Evolutionary conservation across 495 filamentous ascomycete genomes (phyloP), one percentile per base, ranked within the genome.

Genomic region (Copromyces sp.): DNA sequence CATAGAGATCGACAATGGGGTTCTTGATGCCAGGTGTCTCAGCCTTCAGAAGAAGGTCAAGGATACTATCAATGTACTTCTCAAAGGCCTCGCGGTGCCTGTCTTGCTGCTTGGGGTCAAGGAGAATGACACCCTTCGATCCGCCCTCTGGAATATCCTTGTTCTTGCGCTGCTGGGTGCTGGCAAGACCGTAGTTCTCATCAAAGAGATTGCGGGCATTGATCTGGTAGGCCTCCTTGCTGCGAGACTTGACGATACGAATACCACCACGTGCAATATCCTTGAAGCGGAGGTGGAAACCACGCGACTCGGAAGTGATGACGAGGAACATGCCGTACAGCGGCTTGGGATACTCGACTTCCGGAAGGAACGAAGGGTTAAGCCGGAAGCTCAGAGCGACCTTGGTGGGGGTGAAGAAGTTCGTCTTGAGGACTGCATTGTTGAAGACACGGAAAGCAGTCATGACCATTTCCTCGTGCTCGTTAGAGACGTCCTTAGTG

Each of bases 131-230:
- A 82, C 95, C 95, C 85, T 99, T 99, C 70, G 95, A 95, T 72
- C 95, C 95, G 70, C 95, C 95, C 85, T 99, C 95, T n/a, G 95
- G 95, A 53, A 99, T 99, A 78, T 99, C 95, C 85, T 99, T 99
- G 86, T 99, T 99, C 89, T 99, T 99, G 78, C 96, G 93, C 85
- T 98, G 96, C 82, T 99, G 95, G 0, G 95, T 99, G 81, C 95
- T 98, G 74, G 95, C 95, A 73, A 99, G 89, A 73, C 94, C 95
- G 82, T 99, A 99, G 82, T 99, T 99, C 83, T 99, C 95, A 74
- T 99, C 95, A 76, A 99, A 99, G 68, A 98, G 86, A 24, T 92
- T 95, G 53, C 96, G 92, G 12, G 94, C 94, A 77, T 99, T 99
- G 86, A 98, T 98, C 73, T 92, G 87, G 79, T 97, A 99, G 1